Evolutionary conservation across 2,329 filamentous ascomycete species (phyloP).

Genomic region (Diplodia sapinea): DNA sequence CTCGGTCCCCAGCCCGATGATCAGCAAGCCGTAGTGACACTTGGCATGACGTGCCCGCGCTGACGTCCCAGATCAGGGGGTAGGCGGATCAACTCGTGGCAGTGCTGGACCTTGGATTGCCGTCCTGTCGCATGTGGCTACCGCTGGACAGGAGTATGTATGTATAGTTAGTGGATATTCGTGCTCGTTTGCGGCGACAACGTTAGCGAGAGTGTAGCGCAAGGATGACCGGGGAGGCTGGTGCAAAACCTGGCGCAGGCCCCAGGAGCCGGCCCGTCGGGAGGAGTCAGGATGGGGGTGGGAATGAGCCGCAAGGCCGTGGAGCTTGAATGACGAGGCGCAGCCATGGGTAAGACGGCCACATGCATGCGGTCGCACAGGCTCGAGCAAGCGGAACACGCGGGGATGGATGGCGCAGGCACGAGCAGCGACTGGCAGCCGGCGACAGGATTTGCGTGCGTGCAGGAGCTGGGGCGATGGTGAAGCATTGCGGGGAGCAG

Average conservation of each 20-base stretch:
- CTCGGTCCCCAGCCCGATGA: background rate
- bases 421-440: background rate
- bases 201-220: background rate
- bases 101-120: background rate
- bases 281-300: background rate
- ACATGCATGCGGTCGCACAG: background rate
- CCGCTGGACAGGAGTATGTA: background rate
- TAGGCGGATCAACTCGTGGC: constrained; percentile 10
- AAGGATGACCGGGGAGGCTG: background rate
- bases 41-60: constrained; percentile 12
- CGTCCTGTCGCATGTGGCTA: background rate
- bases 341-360: background rate
- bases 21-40: constrained; percentile 2
- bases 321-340: background rate
- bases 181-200: too few species aligned
- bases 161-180: too few species aligned
- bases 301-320: background rate
- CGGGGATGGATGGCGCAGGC: background rate
- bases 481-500: constrained; percentile 20
- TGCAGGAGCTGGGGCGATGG: background rate
- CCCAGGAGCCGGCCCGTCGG: constrained; percentile 9
- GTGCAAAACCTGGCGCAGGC: background rate
- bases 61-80: background rate
- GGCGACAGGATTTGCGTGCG: background rate
- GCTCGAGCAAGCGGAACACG: background rate